Percentiles rank a stretch among this genome's conserved stretches.
phyloP scores from a whole-genome alignment of 2,329 filamentous ascomycete species.

The Tricladium varicosporioides region DNA sequence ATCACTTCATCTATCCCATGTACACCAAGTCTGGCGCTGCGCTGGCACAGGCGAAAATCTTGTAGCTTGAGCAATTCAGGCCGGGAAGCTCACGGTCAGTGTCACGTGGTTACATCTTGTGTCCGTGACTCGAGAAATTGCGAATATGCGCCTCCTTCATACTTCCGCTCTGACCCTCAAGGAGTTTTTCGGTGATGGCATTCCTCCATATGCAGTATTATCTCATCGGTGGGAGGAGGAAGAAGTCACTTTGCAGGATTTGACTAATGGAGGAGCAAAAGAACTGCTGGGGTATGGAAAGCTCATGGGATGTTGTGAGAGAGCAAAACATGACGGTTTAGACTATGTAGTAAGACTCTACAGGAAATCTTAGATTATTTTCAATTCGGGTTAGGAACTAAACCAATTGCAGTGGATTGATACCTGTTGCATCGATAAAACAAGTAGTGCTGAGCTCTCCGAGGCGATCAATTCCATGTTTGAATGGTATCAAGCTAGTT shows the following conservation, averaged over 20 bases:
- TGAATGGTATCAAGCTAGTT: slow-evolving; percentile 13
- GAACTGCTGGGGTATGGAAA: slow-evolving; percentile 5
- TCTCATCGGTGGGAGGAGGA: slow-evolving; percentile 16
- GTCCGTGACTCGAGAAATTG: too few relatives aligned
- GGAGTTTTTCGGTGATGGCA: slow-evolving; percentile 8
- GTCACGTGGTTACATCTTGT: too few relatives aligned
- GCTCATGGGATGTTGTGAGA: slow-evolving; percentile 4
- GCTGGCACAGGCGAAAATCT: too few relatives aligned
- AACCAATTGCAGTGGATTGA: slow-evolving; percentile 4
- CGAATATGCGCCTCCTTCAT: neutral
- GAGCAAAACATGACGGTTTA: slow-evolving; percentile 3
- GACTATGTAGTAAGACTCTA: slow-evolving; percentile 1
- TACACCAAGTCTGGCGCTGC: too few relatives aligned
- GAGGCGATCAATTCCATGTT: slow-evolving; percentile 22
- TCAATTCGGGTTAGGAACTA: neutral
- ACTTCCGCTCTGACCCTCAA: neutral
- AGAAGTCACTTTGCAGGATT: slow-evolving; percentile 14
- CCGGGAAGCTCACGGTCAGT: too few relatives aligned
- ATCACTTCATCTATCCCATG: too few relatives aligned
- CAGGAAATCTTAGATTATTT: neutral
- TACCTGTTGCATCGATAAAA: slow-evolving; percentile 21
- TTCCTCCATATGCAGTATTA: slow-evolving; percentile 20
- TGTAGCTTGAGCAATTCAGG: too few relatives aligned
- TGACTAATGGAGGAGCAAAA: neutral
- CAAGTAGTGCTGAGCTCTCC: slow-evolving; percentile 13